Evolutionary conservation across 1,284 basidiomycete genomes (phyloP).

Genomic region (Rhodotorula sp.): DNA sequence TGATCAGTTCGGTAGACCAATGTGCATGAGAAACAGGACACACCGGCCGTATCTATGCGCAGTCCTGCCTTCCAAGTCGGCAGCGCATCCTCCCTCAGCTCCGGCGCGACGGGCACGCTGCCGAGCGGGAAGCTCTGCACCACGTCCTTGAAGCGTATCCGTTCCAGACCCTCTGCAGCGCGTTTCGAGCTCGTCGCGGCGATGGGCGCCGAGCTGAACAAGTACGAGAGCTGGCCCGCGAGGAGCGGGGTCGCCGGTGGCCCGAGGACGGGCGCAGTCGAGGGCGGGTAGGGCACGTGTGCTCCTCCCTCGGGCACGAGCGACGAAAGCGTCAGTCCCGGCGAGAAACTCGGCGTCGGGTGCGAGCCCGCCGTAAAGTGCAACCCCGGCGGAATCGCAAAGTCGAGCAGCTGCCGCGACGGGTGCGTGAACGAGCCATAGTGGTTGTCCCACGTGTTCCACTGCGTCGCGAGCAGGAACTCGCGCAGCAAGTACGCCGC

Average conservation of each 20-base stretch:
- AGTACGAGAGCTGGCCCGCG: constrained; percentile 63
- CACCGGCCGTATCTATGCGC: constrained; percentile 73
- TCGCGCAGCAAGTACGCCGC: constrained; percentile 81
- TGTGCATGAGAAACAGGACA: constrained; percentile 37
- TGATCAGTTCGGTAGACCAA: too few species aligned
- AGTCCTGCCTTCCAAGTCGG: constrained; percentile 68
- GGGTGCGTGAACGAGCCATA: constrained; percentile 87
- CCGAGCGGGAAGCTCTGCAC: constrained; percentile 80
- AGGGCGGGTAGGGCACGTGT: constrained; percentile 35
- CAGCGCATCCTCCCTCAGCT: constrained; percentile 67
- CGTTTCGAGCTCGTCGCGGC: constrained; percentile 11
- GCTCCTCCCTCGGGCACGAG: constrained; percentile 24
- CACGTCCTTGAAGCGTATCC: constrained; percentile 82
- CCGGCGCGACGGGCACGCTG: constrained; percentile 71
- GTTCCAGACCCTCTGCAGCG: constrained; percentile 64
- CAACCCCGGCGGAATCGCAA: constrained; percentile 48
- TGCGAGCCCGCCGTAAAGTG: constrained; percentile 47
- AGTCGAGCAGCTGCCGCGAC: constrained; percentile 57
- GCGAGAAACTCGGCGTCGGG: constrained; percentile 43
- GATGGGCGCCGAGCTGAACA: constrained; percentile 60
- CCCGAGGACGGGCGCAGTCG: constrained; percentile 33
- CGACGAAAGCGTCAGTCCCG: constrained; percentile 44
- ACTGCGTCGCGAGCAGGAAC: constrained; percentile 87
- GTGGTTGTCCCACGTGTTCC: constrained; percentile 82
- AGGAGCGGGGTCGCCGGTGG: constrained; percentile 50